Base-by-base conservation (phyloP, 108 stramenopile species). In the Fragilariopsis cylindrus region DNA sequence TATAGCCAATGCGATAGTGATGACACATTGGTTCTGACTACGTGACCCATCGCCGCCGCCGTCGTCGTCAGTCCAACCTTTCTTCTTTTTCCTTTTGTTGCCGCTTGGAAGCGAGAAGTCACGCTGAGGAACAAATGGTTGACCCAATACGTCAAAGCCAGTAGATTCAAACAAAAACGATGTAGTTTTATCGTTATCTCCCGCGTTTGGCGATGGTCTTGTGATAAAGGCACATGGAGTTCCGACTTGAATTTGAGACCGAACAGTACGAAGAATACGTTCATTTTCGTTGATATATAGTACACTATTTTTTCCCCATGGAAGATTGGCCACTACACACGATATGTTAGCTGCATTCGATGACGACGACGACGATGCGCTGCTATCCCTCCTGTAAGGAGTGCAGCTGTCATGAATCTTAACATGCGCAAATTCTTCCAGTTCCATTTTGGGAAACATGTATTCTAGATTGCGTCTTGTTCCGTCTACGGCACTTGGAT, bases 261-360 rank as follows among this genome's bases (percentile, higher is more conserved):
- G 67, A 0, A 82, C 30, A 6, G 60, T 48, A 30, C 44, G n/a
- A 30, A 82, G 54, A 39, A 82, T 82, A 7, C 56, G 54, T 18
- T 57, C 12, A 60, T 77, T 77, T 52, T 77, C 60, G 48, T 82
- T 73, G 21, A 56, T 16, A 53, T 74, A 74, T 8, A 57, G 4
- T 19, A 73, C 52, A 19, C 68, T 77, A 63, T 82, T 82, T 44
- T 57, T 45, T 9, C 77, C 77, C 90, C 90, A 91, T 3, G 90
- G 90, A 6, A 91, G 68, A 76, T 88, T 91, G 15, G 85, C 62
- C 52, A 86, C 84, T 11, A 84, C 86, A 56, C 86, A 88, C 73
- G 83, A 81, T 76, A 86, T 49, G 11, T 30, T 49, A 21, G 18
- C 9, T 19, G 52, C 40, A 3, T 44, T 65, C 45, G 18, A 58